Evolutionary conservation across 2,329 filamentous ascomycete species (phyloP).

Genomic region (Fusarium albosuccineum): DNA sequence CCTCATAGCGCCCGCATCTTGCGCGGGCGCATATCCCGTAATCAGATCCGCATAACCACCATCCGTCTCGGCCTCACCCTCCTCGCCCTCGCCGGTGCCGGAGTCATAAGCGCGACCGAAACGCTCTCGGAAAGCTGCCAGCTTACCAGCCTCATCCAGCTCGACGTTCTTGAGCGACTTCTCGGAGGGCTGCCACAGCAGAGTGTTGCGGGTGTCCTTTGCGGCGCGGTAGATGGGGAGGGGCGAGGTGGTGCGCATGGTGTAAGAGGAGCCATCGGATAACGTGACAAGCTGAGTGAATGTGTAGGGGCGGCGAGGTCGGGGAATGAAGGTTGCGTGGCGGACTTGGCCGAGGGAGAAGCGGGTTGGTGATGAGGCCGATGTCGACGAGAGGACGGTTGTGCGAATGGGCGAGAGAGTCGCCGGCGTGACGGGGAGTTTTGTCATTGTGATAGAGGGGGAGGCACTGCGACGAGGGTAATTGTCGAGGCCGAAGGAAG

Average conservation of each 20-base stretch:
- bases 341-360: slow-evolving; percentile 71
- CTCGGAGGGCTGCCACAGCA: slow-evolving; percentile 90
- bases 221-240: slow-evolving; percentile 67
- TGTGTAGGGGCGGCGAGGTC: slow-evolving; percentile 92
- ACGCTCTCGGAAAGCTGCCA: slow-evolving; percentile 85
- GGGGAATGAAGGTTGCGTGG: slow-evolving; percentile 85
- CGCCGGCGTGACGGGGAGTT: slow-evolving; percentile 44
- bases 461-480: background rate
- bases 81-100: slow-evolving; percentile 45
- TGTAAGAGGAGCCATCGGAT: slow-evolving; percentile 89
- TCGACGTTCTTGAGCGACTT: slow-evolving; percentile 88
- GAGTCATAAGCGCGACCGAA: slow-evolving; percentile 90
- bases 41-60: slow-evolving; percentile 61
- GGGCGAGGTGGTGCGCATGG: slow-evolving; percentile 82
- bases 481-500: slow-evolving; percentile 11
- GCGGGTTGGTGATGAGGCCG: slow-evolving; percentile 42
- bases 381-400: slow-evolving; percentile 45
- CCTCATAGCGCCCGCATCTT: slow-evolving; percentile 53
- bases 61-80: slow-evolving; percentile 43
- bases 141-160: slow-evolving; percentile 91
- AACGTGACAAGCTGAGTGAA: slow-evolving; percentile 98
- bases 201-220: slow-evolving; percentile 91
- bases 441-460: slow-evolving; percentile 46
- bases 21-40: slow-evolving; percentile 59
- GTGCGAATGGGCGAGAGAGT: slow-evolving; percentile 49